Evolutionary conservation across 2,329 filamentous ascomycete genomes (phyloP).

Genomic region (Neopestalotiopsis sp.): DNA sequence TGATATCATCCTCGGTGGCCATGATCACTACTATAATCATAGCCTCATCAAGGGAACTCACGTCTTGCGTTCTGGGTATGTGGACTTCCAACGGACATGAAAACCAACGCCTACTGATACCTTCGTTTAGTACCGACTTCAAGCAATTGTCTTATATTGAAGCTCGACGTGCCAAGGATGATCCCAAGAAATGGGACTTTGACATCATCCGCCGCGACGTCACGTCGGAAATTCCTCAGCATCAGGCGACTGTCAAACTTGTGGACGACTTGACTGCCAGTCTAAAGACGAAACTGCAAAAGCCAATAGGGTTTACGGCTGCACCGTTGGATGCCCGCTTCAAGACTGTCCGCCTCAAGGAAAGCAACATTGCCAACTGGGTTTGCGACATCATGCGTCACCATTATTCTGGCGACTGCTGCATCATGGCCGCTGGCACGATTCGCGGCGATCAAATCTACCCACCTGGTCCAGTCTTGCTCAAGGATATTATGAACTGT

Average conservation of each 20-base stretch:
- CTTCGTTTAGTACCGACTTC: constrained; percentile 71
- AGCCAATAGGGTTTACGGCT: constrained; percentile 82
- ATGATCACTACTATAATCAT: constrained; percentile 89
- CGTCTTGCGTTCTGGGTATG: constrained; percentile 74
- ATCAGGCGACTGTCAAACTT: constrained; percentile 63
- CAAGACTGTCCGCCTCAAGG: constrained; percentile 75
- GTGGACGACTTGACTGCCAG: constrained; percentile 74
- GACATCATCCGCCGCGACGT: constrained; percentile 78
- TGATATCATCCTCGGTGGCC: constrained; percentile 86
- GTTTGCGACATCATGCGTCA: constrained; percentile 90
- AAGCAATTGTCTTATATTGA: constrained; percentile 91
- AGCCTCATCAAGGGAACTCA: constrained; percentile 79
- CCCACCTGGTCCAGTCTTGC: constrained; percentile 74
- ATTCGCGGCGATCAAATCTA: constrained; percentile 91
- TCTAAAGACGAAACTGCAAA: constrained; percentile 78
- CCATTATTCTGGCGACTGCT: constrained; percentile 81
- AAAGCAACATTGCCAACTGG: constrained; percentile 90
- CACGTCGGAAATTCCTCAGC: constrained; percentile 68
- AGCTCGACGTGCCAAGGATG: constrained; percentile 59
- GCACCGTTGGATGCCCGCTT: constrained; percentile 86
- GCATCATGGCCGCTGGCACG: constrained; percentile 83
- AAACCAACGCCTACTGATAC: not conserved
- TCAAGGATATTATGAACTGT: constrained; percentile 86
- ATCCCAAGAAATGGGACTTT: constrained; percentile 71
- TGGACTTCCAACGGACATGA: not conserved